A percentile compares a stretch with the other conserved stretches of the same genome.
Conservation (phyloP, 2,329 filamentous ascomycete species). For the Trichophyton verrucosum region DNA sequence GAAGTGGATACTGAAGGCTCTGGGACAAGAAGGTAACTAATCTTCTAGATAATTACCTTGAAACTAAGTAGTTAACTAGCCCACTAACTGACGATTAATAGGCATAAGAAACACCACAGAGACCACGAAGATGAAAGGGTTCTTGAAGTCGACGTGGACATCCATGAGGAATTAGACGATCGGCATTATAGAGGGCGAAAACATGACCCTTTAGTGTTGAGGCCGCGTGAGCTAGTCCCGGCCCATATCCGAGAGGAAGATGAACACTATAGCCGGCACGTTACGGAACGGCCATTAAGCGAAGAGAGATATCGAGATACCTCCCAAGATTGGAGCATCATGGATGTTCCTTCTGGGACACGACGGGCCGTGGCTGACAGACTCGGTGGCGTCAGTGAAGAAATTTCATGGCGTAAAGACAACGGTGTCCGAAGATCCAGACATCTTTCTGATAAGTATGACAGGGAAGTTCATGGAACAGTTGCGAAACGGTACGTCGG, state of each 20-base stretch:
- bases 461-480: conserved; percentile 23
- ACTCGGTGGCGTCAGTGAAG: conserved; percentile 53
- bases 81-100: conserved; percentile 20
- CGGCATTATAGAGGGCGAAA: not conserved
- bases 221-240: conserved; percentile 14
- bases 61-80: conserved; percentile 17
- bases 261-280: conserved; percentile 55
- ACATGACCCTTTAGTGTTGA: not conserved
- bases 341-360: conserved; percentile 74
- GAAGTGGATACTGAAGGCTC: conserved; percentile 40
- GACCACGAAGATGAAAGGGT: conserved; percentile 55
- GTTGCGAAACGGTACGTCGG: conserved; percentile 35
- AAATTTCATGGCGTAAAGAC: conserved; percentile 67
- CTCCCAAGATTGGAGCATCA: conserved; percentile 65
- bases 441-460: conserved; percentile 57
- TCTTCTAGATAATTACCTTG: conserved; percentile 7
- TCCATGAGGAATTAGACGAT: conserved; percentile 35
- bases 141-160: conserved; percentile 25
- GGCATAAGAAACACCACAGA: conserved; percentile 33
- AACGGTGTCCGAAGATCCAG: conserved; percentile 63
- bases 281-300: conserved; percentile 53
- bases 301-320: conserved; percentile 64
- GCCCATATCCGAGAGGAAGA: conserved; percentile 30
- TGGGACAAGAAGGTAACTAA: conserved; percentile 40
- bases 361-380: conserved; percentile 74